These are phyloP conservation scores for Penicillium desertorum DNA, from an alignment of 495 filamentous ascomycete genomes.

Conservation along the genomic window DNA sequence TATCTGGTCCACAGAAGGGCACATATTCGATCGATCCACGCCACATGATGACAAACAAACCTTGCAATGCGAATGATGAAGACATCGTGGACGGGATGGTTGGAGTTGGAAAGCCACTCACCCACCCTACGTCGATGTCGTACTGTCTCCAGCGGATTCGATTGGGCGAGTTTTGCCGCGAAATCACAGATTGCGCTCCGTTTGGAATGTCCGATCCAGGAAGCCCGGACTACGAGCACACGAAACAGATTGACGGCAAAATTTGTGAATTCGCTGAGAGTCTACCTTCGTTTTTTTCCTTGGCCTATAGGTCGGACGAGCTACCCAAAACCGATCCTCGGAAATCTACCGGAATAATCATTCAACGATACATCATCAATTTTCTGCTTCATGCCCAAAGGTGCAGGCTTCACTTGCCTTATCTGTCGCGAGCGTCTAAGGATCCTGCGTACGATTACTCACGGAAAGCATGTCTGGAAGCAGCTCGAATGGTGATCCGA, in stretches of 20 bases:
- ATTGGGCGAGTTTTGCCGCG: slow-evolving; percentile 45
- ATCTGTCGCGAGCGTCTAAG: slow-evolving; percentile 26
- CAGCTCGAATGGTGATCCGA: slow-evolving; percentile 35
- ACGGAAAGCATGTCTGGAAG: slow-evolving; percentile 35
- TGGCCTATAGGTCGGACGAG: slow-evolving; percentile 5
- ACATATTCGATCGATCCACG: slow-evolving; percentile 41
- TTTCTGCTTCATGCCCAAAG: slow-evolving; percentile 37
- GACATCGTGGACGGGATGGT: slow-evolving; percentile 40
- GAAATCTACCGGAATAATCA: slow-evolving; percentile 23
- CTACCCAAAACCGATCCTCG: slow-evolving; percentile 7
- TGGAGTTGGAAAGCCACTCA: slow-evolving; percentile 28
- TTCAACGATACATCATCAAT: slow-evolving; percentile 38
- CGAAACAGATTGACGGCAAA: slow-evolving; percentile 34
- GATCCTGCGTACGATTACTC: slow-evolving; percentile 34
- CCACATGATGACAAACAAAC: slow-evolving; percentile 47
- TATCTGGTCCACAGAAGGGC: slow-evolving; percentile 37
- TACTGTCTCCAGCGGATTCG: slow-evolving; percentile 48
- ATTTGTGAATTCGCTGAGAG: slow-evolving; percentile 29
- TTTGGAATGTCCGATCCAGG: slow-evolving; percentile 17
- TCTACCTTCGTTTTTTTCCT: slow-evolving; percentile 25
- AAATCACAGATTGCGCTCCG: slow-evolving; percentile 40
- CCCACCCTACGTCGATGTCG: slow-evolving; percentile 45
- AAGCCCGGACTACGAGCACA: slow-evolving; percentile 17
- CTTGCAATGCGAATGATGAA: slow-evolving; percentile 47
- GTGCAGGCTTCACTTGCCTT: slow-evolving; percentile 45